Percentiles rank a stretch among this genome's conserved stretches.
These are phyloP conservation scores for Sanghuangporus sanghuang DNA, from an alignment of 1,284 basidiomycete genomes.

Conservation along the genomic window DNA sequence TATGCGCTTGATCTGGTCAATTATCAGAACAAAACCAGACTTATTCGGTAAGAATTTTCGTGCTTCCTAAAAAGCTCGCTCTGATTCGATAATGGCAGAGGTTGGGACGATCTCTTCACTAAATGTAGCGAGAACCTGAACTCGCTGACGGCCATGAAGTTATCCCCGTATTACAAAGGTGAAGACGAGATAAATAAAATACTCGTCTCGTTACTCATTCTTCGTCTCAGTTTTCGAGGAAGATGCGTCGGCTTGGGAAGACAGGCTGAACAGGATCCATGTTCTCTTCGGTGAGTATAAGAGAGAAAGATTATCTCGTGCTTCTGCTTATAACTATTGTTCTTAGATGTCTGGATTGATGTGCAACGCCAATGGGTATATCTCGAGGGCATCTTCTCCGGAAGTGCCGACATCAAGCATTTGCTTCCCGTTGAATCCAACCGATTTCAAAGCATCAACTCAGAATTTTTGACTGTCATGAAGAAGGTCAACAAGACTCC, in stretches of 20 bases:
- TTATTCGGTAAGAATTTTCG: conserved; percentile 65
- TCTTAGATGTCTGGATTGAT: conserved; percentile 93
- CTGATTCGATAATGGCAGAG: conserved; percentile 41
- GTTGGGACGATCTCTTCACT: conserved; percentile 97
- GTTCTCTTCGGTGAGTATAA: conserved; percentile 84
- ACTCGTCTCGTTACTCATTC: background rate
- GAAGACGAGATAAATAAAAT: background rate
- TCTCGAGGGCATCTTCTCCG: conserved; percentile 98
- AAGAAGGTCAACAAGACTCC: conserved; percentile 99
- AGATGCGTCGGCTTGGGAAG: conserved; percentile 91
- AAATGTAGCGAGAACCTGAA: conserved; percentile 97
- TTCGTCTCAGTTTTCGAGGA: conserved; percentile 77
- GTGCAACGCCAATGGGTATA: conserved; percentile 99
- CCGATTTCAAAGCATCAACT: conserved; percentile 98
- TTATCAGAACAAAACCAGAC: conserved; percentile 97
- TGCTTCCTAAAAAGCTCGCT: background rate
- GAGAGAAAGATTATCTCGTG: background rate
- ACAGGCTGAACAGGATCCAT: conserved; percentile 91
- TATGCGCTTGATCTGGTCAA: conserved; percentile 96
- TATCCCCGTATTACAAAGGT: conserved; percentile 97
- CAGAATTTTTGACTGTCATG: conserved; percentile 98
- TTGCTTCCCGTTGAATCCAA: conserved; percentile 95
- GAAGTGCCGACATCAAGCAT: conserved; percentile 97
- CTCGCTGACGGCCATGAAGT: conserved; percentile 93
- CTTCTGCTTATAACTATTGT: conserved; percentile 16